Evolutionary conservation across 768 basidiomycete genomes (phyloP).

Genomic region (Fomitopsis pulvina): DNA sequence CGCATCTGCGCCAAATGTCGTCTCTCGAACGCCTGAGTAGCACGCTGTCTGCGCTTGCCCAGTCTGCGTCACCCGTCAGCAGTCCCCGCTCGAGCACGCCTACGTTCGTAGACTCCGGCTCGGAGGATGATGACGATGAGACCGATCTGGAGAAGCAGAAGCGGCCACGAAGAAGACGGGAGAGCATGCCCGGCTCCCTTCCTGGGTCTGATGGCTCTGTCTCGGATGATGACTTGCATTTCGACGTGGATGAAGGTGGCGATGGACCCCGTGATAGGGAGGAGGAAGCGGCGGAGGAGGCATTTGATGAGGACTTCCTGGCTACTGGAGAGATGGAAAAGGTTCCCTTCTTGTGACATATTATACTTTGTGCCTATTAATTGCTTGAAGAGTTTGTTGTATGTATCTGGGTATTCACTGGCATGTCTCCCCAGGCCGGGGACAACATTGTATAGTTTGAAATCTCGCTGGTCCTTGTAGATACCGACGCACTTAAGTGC

Average conservation of each 20-base stretch:
- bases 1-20: conserved; percentile 62
- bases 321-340: conserved; percentile 82
- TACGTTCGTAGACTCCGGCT: conserved; percentile 44
- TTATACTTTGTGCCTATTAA: no score
- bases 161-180: conserved; percentile 55
- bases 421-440: no score
- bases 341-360: conserved; percentile 25
- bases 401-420: no score
- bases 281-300: conserved; percentile 62
- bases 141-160: conserved; percentile 33
- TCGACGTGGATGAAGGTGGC: conserved; percentile 40
- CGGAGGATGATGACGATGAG: conserved; percentile 32
- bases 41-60: conserved; percentile 45
- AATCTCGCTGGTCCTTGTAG: no score
- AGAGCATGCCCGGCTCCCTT: conserved; percentile 84
- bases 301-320: conserved; percentile 73
- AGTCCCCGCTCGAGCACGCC: conserved; percentile 53
- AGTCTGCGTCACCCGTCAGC: conserved; percentile 30
- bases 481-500: no score
- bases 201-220: conserved; percentile 28
- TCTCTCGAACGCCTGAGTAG: conserved; percentile 68
- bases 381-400: no score
- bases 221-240: conserved; percentile 44
- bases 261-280: conserved; percentile 34
- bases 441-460: no score